Base-by-base conservation (phyloP, 2,329 filamentous ascomycete genomes). In the Myriosclerotinia scirpicola region DNA sequence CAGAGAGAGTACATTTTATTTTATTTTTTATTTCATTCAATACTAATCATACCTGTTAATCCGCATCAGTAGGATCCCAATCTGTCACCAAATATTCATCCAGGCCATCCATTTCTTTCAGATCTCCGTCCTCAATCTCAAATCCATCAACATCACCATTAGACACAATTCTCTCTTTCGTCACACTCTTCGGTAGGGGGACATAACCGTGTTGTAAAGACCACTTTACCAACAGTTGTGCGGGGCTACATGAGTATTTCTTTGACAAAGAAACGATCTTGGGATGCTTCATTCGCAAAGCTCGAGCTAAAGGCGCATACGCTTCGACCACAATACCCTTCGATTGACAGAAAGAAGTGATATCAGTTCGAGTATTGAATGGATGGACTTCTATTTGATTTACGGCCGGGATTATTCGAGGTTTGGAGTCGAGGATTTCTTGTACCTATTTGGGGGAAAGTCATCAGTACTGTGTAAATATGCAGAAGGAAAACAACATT, bases 331-430 rank as follows among this genome's bases (percentile, higher is more conserved):
- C 79, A 67, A 95, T 93, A 48, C 81, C 79, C 70, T 93, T 80
- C 68, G 85, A 79, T 66, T 85, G 81, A 74, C 91, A 91, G 71
- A 86, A 87, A 15, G 83, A 81, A 0, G 86, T 84, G 69, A 95
- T 92, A 48, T 83, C 81, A 0, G 81, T 82, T 63, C 89, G 85
- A 1, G 90, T 92, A 76, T 93, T 92, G 83, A 94, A 95, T 0
- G 90, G 91, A 69, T 94, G 90, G 1, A 93, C 84, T 76, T 94
- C 90, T 72, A 93, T 89, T 79, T 95, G 91, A 73, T 94, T 94
- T 61, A 94, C 85, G 1, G 87, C 85, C 0, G 91, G 91, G 12
- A 80, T 76, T 55, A 90, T 83, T 0, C 82, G 81, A 0, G 89
- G 73, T 26, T 73, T 73, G 2, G 71, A 72, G n/a, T 71, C 69